Evolutionary conservation across 345 rosid genomes (phyloP), one percentile per base, ranked within the genome.

Genomic region (Geranium rotundifolium): DNA sequence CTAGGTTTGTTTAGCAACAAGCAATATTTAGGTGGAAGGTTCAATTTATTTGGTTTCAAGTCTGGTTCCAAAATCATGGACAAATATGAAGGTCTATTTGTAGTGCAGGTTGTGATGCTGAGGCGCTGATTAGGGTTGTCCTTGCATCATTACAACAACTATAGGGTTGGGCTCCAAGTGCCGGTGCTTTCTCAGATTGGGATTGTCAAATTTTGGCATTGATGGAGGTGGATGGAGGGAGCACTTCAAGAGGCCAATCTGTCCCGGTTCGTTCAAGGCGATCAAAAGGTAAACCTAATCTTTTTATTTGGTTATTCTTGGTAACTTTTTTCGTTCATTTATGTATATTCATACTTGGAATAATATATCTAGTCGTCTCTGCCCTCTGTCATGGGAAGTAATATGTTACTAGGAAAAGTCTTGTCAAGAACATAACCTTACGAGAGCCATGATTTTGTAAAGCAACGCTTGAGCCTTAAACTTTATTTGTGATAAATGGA

Each of bases 151-250:
- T 46, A 14, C 52, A 4, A 34, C 41, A 46, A 12, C 52, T 46
- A 46, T 46, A 46, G 52, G 52, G 16, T 46, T 46, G 52, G 52
- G 14, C 52, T 46, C 52, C 16, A 34, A 46, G 52, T 46, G 52
- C 52, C 12, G 52, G 52, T 46, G 52, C 52, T 9, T 46, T 46
- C 16, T 9, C 3, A 16, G 16, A 14, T 46, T 46, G 52, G 13
- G 52, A 46, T 46, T 46, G 52, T 46, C 52, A 46, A 46, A 46
- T 7, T 31, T 71, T 60, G 2, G 29, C 31, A 66, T 54, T 65
- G 74, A 78, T 79, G 82, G 82, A 81, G 19, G 74, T 70, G 63
- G 84, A 75, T 19, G 77, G 75, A 61, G 75, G 63, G 18, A 73
- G 61, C 67, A 50, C 70, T 29, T 57, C 75, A 37, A 60, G 49